Conservation (phyloP, 2,329 filamentous ascomycete genomes). For the Alternaria conjuncta region DNA sequence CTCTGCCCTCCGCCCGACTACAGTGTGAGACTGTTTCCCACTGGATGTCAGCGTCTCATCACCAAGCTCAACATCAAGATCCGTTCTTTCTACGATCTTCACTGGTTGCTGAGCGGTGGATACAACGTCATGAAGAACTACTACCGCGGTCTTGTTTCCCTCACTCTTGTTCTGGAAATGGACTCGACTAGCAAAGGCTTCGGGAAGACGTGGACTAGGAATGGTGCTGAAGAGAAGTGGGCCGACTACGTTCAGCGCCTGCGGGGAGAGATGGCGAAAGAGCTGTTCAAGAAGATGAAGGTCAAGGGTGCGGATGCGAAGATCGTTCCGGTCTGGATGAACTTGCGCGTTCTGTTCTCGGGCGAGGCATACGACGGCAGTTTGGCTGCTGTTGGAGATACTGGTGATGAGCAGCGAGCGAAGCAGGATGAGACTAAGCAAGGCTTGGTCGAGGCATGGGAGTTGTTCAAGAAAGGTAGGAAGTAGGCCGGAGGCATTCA, state of each 20-base stretch:
- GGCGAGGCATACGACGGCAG: slow-evolving; percentile 24
- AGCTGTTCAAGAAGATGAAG: slow-evolving; percentile 13
- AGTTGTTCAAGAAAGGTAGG: slow-evolving; percentile 21
- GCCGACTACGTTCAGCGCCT: slow-evolving; percentile 27
- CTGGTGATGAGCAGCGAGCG: background rate
- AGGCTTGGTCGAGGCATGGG: slow-evolving; percentile 20
- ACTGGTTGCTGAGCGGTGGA: slow-evolving; percentile 28
- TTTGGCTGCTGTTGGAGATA: background rate
- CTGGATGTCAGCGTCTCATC: slow-evolving; percentile 22
- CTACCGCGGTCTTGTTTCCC: slow-evolving; percentile 25
- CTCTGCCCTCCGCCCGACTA: slow-evolving; percentile 27
- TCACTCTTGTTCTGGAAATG: slow-evolving; percentile 34
- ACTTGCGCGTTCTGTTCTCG: slow-evolving; percentile 32
- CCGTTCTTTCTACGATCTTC: slow-evolving; percentile 26
- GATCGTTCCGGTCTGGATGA: slow-evolving; percentile 29
- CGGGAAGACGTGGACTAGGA: slow-evolving; percentile 19
- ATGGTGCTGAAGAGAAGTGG: slow-evolving; percentile 21
- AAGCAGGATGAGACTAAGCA: slow-evolving; percentile 16
- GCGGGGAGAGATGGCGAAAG: slow-evolving; percentile 7
- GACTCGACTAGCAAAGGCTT: slow-evolving; percentile 18
- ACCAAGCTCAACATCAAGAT: slow-evolving; percentile 29
- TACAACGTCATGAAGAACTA: slow-evolving; percentile 26
- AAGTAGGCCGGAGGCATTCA: background rate
- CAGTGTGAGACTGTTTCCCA: slow-evolving; percentile 29
- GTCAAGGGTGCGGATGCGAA: slow-evolving; percentile 6